Conservation (phyloP, 352 stramenopile genomes). For the Elongisporangium senticosum region DNA sequence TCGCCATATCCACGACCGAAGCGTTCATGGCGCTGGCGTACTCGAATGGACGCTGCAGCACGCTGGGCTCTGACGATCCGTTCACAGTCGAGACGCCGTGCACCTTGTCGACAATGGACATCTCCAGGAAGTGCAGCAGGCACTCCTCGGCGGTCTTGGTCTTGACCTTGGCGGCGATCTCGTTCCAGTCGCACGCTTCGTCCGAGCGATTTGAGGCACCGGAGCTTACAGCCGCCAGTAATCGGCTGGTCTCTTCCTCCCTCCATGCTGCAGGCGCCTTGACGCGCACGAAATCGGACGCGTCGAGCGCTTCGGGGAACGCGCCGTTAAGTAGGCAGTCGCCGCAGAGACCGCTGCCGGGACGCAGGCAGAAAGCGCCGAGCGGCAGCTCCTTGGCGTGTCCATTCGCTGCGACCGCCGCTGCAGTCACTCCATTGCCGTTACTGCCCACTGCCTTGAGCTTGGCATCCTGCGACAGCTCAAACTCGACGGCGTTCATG, state of each 20-base stretch:
- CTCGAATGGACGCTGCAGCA: constrained; percentile 30
- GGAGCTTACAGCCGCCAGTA: constrained; percentile 53
- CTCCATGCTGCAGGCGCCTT: constrained; percentile 31
- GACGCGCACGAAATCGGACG: constrained; percentile 52
- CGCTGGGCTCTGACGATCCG: constrained; percentile 2
- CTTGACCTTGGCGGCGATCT: constrained; percentile 56
- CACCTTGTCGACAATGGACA: constrained; percentile 45
- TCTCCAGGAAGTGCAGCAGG: constrained; percentile 70
- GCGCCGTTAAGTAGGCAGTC: constrained; percentile 58
- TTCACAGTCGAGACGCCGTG: not conserved
- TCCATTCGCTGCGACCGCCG: constrained; percentile 7
- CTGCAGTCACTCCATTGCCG: constrained; percentile 4
- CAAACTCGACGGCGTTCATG: constrained; percentile 32
- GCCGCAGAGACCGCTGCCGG: constrained; percentile 60
- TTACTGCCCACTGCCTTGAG: constrained; percentile 11
- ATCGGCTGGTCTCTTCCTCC: constrained; percentile 25
- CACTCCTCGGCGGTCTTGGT: constrained; percentile 74
- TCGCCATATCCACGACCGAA: constrained; percentile 43
- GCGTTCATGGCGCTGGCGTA: constrained; percentile 43
- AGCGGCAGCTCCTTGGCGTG: constrained; percentile 35
- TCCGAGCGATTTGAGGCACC: constrained; percentile 14
- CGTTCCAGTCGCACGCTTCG: constrained; percentile 70
- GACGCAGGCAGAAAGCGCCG: constrained; percentile 33
- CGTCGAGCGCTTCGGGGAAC: constrained; percentile 59
- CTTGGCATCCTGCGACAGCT: constrained; percentile 57